These are phyloP conservation scores for Dichomitus squalens DNA, from an alignment of 1,284 basidiomycete species.

Conservation along the genomic window DNA sequence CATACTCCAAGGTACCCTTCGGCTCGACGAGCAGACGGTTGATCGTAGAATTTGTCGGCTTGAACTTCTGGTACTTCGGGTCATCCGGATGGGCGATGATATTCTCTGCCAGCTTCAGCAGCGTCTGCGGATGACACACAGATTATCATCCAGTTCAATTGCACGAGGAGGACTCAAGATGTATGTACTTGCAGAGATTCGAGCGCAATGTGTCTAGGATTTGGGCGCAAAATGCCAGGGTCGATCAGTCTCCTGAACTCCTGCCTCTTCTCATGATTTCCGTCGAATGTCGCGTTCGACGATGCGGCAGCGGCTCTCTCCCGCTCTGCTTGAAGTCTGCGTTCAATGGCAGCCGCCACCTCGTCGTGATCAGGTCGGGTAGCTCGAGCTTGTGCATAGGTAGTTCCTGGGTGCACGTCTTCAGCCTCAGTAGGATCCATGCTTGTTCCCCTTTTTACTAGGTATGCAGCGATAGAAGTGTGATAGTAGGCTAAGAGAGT, in stretches of 20 bases:
- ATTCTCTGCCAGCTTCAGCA: constrained; percentile 73
- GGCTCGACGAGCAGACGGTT: constrained; percentile 59
- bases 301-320: constrained; percentile 15
- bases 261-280: constrained; percentile 66
- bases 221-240: constrained; percentile 75
- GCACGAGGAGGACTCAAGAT: not conserved
- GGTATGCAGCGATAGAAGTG: not conserved
- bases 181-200: constrained; percentile 62
- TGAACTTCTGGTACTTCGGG: constrained; percentile 70
- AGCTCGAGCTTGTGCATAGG: not conserved
- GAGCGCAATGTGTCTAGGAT: constrained; percentile 59
- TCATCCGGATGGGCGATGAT: constrained; percentile 71
- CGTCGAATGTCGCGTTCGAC: constrained; percentile 43
- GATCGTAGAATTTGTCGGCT: constrained; percentile 71
- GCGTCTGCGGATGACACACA: constrained; percentile 45
- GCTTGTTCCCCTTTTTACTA: not conserved
- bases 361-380: constrained; percentile 23
- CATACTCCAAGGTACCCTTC: constrained; percentile 78
- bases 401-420: not conserved
- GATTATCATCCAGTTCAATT: constrained; percentile 1
- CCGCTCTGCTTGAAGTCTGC: constrained; percentile 22
- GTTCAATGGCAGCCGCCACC: constrained; percentile 25
- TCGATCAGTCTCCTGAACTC: constrained; percentile 73
- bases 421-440: constrained; percentile 6
- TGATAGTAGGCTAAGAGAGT: not conserved